Evolutionary conservation across 1,139 yeast species (phyloP), one percentile per base, ranked within the genome.

Genomic region (Geotrichum candidum): DNA sequence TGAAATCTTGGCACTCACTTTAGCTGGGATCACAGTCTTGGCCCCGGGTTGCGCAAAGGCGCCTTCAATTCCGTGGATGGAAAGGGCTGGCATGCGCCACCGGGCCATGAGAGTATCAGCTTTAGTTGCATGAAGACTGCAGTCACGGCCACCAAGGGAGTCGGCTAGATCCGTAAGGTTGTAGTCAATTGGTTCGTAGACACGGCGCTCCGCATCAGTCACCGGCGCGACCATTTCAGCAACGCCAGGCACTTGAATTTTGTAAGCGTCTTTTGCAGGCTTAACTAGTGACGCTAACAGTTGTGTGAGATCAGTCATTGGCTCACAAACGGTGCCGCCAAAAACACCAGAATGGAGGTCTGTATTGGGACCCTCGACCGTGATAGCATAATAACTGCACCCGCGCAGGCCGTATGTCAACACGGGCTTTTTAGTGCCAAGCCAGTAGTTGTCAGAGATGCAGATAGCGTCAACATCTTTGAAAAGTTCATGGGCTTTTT

Each of bases 391-490:
- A 80, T 95, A 95, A 78, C 88, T 89, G 72, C 94, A 90, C 65
- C 99, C 99, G 77, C 99, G 87, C 70, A 94, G 85, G 57, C 99
- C 99, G 76, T 95, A 95, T 51, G 99, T 95, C 73, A 95, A 84
- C 3, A 90, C 98, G 22, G 99, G 99, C 74, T 94, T 92, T 68
- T 85, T 85, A 64, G 98, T 92, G 66, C 99, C 99, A 65, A 95
- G 82, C 99, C 99, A 95, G 79, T 95, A 95, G 80, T 95, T 95
- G 77, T 95, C 99, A 62, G 95, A 86, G 69, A 95, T 95, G 75
- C 98, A 91, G 61, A 92, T 97, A 56, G 96, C 92, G 72, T 92
- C 96, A 60, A 91, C 96, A 53, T 83, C 86, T 73, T 87, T 85
- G 79, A 94, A 94, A 77, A 90, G 92, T 56, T 77, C 74, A 57